Evolutionary conservation across 2,329 filamentous ascomycete genomes (phyloP).

Genomic region (Thermoascus crustaceus): DNA sequence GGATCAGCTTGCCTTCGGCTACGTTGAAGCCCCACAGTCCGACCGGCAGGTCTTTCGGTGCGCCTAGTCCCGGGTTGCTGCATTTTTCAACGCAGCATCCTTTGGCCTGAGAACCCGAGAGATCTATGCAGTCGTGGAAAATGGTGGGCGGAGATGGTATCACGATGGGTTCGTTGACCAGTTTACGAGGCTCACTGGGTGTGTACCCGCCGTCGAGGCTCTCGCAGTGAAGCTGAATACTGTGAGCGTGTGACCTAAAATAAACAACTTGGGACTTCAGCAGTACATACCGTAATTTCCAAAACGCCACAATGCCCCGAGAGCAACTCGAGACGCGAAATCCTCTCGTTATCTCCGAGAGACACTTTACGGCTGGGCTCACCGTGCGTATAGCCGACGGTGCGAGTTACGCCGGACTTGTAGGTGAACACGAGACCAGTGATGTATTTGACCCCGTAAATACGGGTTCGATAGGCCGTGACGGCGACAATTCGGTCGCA

Average conservation of each 20-base stretch:
- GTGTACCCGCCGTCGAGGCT: background rate
- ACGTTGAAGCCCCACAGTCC: background rate
- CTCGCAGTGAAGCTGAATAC: background rate
- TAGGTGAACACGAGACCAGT: background rate
- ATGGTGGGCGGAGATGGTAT: background rate
- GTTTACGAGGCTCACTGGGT: background rate
- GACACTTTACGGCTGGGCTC: background rate
- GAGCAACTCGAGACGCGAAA: background rate
- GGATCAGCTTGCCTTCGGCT: background rate
- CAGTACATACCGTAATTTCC: background rate
- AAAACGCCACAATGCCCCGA: background rate
- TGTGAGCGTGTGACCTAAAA: background rate
- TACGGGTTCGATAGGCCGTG: background rate
- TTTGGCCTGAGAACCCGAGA: background rate
- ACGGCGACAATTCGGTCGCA: conserved; percentile 1
- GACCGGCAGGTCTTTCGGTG: background rate
- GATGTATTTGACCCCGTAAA: conserved; percentile 1
- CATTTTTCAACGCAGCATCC: background rate
- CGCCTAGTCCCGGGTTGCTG: background rate
- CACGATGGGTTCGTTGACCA: background rate
- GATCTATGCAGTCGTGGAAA: background rate
- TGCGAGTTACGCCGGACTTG: background rate
- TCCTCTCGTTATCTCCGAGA: background rate
- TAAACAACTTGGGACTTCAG: no score
- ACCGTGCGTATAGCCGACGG: background rate